phyloP scores from a whole-genome alignment of 1,284 basidiomycete genomes.

The Ceratobasidium sp. region DNA sequence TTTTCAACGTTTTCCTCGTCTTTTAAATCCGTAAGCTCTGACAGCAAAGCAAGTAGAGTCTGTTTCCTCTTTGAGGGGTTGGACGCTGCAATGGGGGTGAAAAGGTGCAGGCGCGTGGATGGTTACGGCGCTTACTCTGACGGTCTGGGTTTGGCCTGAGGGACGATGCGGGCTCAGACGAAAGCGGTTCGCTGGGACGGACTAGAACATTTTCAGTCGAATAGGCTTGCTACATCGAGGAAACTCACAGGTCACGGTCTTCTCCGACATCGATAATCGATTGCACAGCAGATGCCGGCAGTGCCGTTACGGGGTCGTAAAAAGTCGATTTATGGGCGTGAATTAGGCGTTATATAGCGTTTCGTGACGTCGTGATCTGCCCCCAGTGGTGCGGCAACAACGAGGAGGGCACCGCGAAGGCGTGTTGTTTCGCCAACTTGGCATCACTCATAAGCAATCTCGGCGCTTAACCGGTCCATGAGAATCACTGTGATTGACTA shows the following conservation, averaged over 20 bases:
- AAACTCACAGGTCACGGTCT: constrained; percentile 38
- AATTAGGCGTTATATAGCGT: constrained; percentile 34
- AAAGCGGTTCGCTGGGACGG: constrained; percentile 8
- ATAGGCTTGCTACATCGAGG: not conserved
- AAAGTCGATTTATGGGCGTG: constrained; percentile 29
- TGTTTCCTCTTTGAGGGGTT: constrained; percentile 38
- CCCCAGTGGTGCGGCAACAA: constrained; percentile 23
- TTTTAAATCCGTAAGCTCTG: constrained; percentile 23
- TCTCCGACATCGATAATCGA: constrained; percentile 41
- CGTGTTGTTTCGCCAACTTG: constrained; percentile 5
- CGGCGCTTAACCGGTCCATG: constrained; percentile 4
- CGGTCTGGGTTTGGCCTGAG: constrained; percentile 11
- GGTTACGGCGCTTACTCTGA: constrained; percentile 20
- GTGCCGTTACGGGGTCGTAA: constrained; percentile 45
- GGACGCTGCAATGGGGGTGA: constrained; percentile 5
- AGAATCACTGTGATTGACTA: not conserved
- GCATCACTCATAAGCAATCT: constrained; percentile 12
- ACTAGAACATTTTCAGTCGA: constrained; percentile 9
- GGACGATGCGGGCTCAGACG: constrained; percentile 30
- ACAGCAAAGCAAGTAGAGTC: constrained; percentile 32
- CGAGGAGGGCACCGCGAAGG: constrained; percentile 16
- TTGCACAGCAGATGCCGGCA: constrained; percentile 36
- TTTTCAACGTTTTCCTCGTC: constrained; percentile 18
- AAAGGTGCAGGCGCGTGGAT: not conserved
- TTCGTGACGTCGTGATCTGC: constrained; percentile 42